Conservation (phyloP, 2,329 filamentous ascomycete species). For the Tolypocladium cylindrosporum region DNA sequence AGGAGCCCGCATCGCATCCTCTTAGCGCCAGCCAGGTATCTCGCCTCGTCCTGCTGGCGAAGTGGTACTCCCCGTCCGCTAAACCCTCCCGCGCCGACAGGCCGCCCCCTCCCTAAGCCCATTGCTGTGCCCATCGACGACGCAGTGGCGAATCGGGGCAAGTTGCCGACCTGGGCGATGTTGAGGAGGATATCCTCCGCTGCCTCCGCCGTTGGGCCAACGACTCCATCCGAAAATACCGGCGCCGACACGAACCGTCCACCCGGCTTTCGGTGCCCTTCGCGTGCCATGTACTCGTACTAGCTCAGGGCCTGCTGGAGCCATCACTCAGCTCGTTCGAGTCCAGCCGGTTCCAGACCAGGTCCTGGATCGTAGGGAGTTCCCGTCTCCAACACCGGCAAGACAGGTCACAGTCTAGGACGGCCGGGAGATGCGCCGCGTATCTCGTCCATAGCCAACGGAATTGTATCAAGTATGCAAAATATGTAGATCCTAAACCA, state of each 20-base stretch:
- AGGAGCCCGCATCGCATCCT: background rate
- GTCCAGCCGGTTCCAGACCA: no score
- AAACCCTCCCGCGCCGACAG: background rate
- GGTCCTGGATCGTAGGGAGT: no score
- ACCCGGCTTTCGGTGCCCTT: background rate
- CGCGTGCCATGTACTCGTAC: no score
- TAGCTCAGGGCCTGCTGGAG: no score
- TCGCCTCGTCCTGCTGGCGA: background rate
- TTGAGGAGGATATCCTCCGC: background rate
- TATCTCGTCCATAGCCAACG: background rate
- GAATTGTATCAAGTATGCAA: background rate
- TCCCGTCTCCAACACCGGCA: no score
- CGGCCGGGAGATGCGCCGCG: background rate
- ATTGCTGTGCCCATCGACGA: slow-evolving; percentile 3
- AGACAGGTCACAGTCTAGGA: background rate
- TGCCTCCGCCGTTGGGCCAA: background rate
- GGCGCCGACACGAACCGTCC: background rate
- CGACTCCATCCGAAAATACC: background rate
- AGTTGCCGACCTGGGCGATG: background rate
- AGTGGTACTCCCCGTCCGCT: background rate
- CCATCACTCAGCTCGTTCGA: no score
- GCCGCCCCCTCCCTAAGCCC: background rate
- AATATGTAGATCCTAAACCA: background rate
- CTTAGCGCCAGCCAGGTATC: background rate
- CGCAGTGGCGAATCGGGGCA: slow-evolving; percentile 4